Evolutionary conservation across 1,284 basidiomycete species (phyloP).

Genomic region (Porogramme epimiltina): DNA sequence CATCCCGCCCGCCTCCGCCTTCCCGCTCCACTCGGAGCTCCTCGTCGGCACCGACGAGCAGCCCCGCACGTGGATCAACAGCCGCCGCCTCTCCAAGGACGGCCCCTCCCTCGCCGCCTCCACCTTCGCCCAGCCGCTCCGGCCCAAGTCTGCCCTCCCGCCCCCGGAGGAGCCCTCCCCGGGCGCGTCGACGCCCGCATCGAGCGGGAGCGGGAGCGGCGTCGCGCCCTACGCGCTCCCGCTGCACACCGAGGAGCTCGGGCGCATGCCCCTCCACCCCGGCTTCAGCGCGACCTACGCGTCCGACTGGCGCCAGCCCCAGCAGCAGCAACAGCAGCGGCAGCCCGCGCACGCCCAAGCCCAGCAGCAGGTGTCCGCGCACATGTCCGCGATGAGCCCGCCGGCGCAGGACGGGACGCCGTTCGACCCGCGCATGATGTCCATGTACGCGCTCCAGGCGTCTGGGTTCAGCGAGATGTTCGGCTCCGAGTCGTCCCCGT

Average conservation of each 20-base stretch:
- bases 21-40: too few relatives aligned
- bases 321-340: slow-evolving; percentile 1
- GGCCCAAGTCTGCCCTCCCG: slow-evolving; percentile 30
- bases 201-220: background rate
- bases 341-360: background rate
- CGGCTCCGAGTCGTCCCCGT: slow-evolving; percentile 9
- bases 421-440: slow-evolving; percentile 19
- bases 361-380: slow-evolving; percentile 1
- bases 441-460: slow-evolving; percentile 14
- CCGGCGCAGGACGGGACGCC: background rate
- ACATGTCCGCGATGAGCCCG: too few relatives aligned
- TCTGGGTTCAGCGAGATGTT: slow-evolving; percentile 15
- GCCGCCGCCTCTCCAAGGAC: slow-evolving; percentile 32
- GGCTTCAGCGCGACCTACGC: slow-evolving; percentile 16
- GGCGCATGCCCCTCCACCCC: slow-evolving; percentile 51
- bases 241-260: slow-evolving; percentile 62
- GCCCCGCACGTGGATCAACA: too few relatives aligned
- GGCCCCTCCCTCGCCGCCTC: slow-evolving; percentile 13
- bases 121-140: slow-evolving; percentile 17
- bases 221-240: slow-evolving; percentile 40
- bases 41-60: too few relatives aligned
- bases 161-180: slow-evolving; percentile 43
- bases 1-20: slow-evolving; percentile 3
- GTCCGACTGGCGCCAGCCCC: slow-evolving; percentile 8
- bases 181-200: background rate